Evolutionary conservation across 495 filamentous ascomycete genomes (phyloP).

Genomic region (Chlorociboria aeruginascens): DNA sequence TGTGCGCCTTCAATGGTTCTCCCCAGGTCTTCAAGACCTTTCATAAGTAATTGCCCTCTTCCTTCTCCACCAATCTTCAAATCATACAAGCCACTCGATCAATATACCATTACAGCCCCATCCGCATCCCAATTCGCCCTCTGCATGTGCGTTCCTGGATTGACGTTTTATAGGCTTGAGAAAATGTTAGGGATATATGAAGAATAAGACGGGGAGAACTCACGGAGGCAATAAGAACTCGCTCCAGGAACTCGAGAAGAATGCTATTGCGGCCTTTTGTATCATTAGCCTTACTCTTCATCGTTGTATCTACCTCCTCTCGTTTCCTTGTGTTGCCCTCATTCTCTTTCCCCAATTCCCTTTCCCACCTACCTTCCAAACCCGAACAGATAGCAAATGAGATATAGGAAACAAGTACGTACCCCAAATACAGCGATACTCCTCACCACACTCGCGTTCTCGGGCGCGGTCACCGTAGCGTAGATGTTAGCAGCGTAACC

Average conservation of each 20-base stretch:
- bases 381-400: background rate
- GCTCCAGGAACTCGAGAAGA: constrained; percentile 62
- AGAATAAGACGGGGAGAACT: constrained; percentile 26
- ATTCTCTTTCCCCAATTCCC: background rate
- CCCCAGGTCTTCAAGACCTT: no score
- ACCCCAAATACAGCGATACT: constrained; percentile 65
- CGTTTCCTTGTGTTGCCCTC: background rate
- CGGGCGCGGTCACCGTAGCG: constrained; percentile 51
- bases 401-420: constrained; percentile 23
- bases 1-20: background rate
- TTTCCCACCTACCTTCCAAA: background rate
- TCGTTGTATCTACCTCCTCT: background rate
- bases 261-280: constrained; percentile 54
- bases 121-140: no score
- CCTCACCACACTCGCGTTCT: constrained; percentile 65
- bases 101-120: no score
- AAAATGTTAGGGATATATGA: no score
- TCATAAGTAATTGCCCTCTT: no score
- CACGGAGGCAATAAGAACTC: constrained; percentile 65
- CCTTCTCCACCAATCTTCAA: no score
- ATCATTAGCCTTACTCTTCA: background rate
- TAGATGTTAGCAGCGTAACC: constrained; percentile 41
- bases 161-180: no score
- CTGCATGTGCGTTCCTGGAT: no score
- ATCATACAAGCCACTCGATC: no score